A percentile compares a stretch with the other conserved stretches of the same genome.
These are phyloP conservation scores for Sphaceloma murrayae DNA, from an alignment of 2,329 filamentous ascomycete genomes.

Conservation along the genomic window DNA sequence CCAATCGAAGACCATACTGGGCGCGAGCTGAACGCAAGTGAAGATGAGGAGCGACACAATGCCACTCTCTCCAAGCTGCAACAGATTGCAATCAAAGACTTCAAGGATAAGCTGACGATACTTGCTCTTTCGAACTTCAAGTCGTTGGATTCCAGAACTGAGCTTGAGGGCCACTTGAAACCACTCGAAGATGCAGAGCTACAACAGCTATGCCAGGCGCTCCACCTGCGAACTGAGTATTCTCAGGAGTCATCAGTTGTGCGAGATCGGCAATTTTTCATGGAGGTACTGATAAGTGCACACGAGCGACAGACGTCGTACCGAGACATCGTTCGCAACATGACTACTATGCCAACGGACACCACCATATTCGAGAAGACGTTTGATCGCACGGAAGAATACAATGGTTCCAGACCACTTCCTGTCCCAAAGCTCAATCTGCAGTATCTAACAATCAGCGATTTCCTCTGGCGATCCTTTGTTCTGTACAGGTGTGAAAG, in stretches of 20 bases:
- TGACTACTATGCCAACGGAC: constrained; percentile 79
- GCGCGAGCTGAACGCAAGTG: constrained; percentile 58
- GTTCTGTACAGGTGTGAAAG: constrained; percentile 81
- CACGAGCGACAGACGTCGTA: constrained; percentile 75
- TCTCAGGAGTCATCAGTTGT: constrained; percentile 58
- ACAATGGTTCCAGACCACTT: constrained; percentile 77
- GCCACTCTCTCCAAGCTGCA: constrained; percentile 68
- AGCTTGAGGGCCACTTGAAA: constrained; percentile 67
- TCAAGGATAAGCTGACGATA: constrained; percentile 84
- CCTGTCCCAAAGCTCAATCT: constrained; percentile 91
- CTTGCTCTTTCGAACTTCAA: constrained; percentile 87
- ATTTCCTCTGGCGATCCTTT: constrained; percentile 94
- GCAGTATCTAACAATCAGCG: constrained; percentile 87
- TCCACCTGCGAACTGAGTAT: constrained; percentile 76
- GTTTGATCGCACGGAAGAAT: constrained; percentile 71
- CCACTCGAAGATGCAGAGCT: constrained; percentile 67
- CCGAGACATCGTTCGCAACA: constrained; percentile 62
- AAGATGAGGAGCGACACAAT: constrained; percentile 74
- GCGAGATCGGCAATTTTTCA: constrained; percentile 53
- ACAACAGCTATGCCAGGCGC: constrained; percentile 53
- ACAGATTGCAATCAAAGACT: constrained; percentile 65
- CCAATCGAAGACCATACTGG: constrained; percentile 87
- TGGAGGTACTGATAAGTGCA: constrained; percentile 62
- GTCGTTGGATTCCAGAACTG: constrained; percentile 68
- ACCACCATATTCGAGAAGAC: constrained; percentile 66